Evolutionary conservation across 768 basidiomycete species (phyloP).

Genomic region (Leccinum boreale): DNA sequence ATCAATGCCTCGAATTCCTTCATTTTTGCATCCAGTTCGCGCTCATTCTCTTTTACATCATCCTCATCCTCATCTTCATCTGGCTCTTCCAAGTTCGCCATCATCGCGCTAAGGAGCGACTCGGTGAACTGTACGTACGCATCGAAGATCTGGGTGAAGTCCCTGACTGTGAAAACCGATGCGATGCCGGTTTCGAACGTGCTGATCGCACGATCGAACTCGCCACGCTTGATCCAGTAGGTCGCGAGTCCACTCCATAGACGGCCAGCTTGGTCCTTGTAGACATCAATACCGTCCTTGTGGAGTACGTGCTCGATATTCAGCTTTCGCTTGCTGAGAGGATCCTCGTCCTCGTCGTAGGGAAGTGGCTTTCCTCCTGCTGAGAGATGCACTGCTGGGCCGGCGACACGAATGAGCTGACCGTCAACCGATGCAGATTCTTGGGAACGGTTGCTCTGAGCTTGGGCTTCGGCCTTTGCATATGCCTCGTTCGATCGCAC

Average conservation of each 20-base stretch:
- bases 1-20: slow-evolving; percentile 91
- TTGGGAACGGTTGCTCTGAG: slow-evolving; percentile 25
- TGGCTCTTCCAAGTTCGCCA: slow-evolving; percentile 77
- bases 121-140: slow-evolving; percentile 94
- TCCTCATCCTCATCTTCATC: slow-evolving; percentile 76
- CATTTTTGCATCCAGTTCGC: slow-evolving; percentile 85
- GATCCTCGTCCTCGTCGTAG: slow-evolving; percentile 85
- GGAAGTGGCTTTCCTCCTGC: slow-evolving; percentile 48
- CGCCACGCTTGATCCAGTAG: slow-evolving; percentile 96
- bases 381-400: slow-evolving; percentile 54
- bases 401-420: slow-evolving; percentile 68
- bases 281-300: slow-evolving; percentile 82
- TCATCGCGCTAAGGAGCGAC: slow-evolving; percentile 82
- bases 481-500: slow-evolving; percentile 50
- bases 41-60: slow-evolving; percentile 72
- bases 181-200: slow-evolving; percentile 88
- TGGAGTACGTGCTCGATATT: slow-evolving; percentile 86
- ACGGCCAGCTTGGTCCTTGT: slow-evolving; percentile 95
- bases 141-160: slow-evolving; percentile 98
- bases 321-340: slow-evolving; percentile 61
- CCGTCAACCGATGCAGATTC: slow-evolving; percentile 52
- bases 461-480: slow-evolving; percentile 42
- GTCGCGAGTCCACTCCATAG: slow-evolving; percentile 96
- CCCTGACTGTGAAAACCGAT: slow-evolving; percentile 85
- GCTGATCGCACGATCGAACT: slow-evolving; percentile 85